These are phyloP conservation scores for Aspergillus neotritici DNA, from an alignment of 2,329 filamentous ascomycete species.

Conservation along the genomic window DNA sequence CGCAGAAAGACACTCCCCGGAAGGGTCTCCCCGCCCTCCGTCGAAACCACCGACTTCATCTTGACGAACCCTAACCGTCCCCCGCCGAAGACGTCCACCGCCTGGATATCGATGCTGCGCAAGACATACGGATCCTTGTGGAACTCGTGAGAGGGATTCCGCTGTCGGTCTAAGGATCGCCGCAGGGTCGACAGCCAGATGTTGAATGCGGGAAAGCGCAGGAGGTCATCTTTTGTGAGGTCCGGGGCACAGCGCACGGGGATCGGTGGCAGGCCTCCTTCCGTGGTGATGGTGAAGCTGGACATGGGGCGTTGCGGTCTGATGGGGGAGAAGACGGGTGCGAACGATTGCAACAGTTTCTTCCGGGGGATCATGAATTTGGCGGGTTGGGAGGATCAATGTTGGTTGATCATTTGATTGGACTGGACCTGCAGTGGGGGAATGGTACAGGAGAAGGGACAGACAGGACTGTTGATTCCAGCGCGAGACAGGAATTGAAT, in stretches of 20 bases:
- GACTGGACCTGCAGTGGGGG: background rate
- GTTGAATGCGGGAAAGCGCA: slow-evolving; percentile 50
- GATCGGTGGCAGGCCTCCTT: slow-evolving; percentile 29
- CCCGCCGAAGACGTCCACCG: slow-evolving; percentile 49
- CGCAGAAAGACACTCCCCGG: slow-evolving; percentile 54
- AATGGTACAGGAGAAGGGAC: background rate
- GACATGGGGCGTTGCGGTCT: slow-evolving; percentile 30
- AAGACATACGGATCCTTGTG: slow-evolving; percentile 48
- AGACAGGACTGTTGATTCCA: no score
- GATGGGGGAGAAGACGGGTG: background rate
- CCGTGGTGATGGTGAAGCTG: slow-evolving; percentile 36
- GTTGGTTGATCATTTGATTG: no score
- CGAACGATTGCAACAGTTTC: background rate
- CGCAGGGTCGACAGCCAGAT: slow-evolving; percentile 50
- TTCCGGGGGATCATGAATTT: slow-evolving; percentile 3
- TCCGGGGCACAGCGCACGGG: slow-evolving; percentile 40
- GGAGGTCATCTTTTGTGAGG: slow-evolving; percentile 41
- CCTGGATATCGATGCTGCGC: slow-evolving; percentile 49
- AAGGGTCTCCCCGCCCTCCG: slow-evolving; percentile 46
- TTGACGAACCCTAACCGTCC: slow-evolving; percentile 53
- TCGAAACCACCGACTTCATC: slow-evolving; percentile 50
- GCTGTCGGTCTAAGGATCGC: slow-evolving; percentile 45
- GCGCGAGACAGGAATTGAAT: no score
- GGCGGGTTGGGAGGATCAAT: background rate
- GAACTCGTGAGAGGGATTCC: slow-evolving; percentile 45